Base-by-base conservation (phyloP, 2,329 filamentous ascomycete genomes). In the Diaporthe aspalathi region DNA sequence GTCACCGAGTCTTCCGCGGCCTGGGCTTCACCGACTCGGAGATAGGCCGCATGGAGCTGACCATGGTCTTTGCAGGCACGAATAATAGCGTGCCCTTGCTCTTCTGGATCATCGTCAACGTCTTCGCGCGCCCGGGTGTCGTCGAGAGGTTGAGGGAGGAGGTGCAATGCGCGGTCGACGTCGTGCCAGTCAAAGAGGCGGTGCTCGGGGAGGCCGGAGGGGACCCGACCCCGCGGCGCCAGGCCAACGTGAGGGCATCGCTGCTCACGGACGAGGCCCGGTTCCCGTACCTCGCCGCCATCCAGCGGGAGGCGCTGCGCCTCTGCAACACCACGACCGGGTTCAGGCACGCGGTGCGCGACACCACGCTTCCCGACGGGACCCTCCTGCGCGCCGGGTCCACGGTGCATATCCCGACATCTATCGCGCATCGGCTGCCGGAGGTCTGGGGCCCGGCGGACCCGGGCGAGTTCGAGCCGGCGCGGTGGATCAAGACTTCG, bases 291-390 rank as follows among this genome's bases (percentile, higher is more conserved):
- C 56, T 62, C 3, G 24, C 56, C 24, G 56, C 38, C 8, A 62
- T 62, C 22, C 56, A 62, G 24, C 56, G 56, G 56, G 56, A 62
- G 56, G 56, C 24, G 22, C 38, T 62, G 24, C 56, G 56, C 24
- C 56, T 62, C 22, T 62, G 56, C 56, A 62, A 62, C 7, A 62
- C 56, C 16, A 62, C 56, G 38, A 62, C 38, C 2, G 56, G 56
- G 22, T 62, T 62, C 38, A 45, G 56, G 56, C 56, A 62, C n/a
- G 56, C 38, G 1, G 9, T 62, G 32, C 38, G 56, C n/a, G 38
- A 62, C 17, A 62, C 38, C 56, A 62, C 24, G 38, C 40, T 62
- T n/a, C 56, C 24, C 17, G 56, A 62, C 38, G 56, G 56, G 24
- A 62, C 56, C 6, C 4, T 45, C 2, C 56, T 62, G 9, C 38